Evolutionary conservation across 345 rosid genomes (phyloP).

Genomic region (Lagerstroemia speciosa): DNA sequence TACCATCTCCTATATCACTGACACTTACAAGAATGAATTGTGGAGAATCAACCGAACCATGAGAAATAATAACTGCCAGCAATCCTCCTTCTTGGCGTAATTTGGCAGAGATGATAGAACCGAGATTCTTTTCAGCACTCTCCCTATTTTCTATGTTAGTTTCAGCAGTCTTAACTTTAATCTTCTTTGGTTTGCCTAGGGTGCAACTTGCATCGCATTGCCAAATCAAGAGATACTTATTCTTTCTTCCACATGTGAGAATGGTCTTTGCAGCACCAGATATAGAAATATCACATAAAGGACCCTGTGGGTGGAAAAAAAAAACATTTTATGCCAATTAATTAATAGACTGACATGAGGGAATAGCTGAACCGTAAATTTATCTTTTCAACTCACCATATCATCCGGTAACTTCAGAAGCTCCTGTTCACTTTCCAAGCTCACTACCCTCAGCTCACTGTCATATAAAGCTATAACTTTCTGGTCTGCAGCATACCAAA

Average conservation of each 20-base stretch:
- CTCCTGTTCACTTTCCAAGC: slow-evolving; percentile 32
- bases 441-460: slow-evolving; percentile 15
- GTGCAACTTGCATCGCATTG: slow-evolving; percentile 17
- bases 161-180: background rate
- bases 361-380: background rate
- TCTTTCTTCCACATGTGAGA: slow-evolving; percentile 25
- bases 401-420: slow-evolving; percentile 28
- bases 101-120: slow-evolving; percentile 23
- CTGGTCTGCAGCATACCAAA: slow-evolving; percentile 20
- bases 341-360: background rate
- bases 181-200: background rate
- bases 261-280: slow-evolving; percentile 34
- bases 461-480: slow-evolving; percentile 23
- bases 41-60: slow-evolving; percentile 30
- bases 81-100: slow-evolving; percentile 7
- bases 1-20: slow-evolving; percentile 3
- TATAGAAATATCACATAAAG: slow-evolving; percentile 20
- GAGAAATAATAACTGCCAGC: slow-evolving; percentile 9
- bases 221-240: slow-evolving; percentile 31
- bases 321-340: background rate
- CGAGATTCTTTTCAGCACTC: slow-evolving; percentile 17
- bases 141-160: slow-evolving; percentile 1
- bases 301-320: slow-evolving; percentile 24
- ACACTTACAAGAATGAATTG: slow-evolving; percentile 24
- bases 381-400: slow-evolving; percentile 17